Evolutionary conservation across 1,139 yeast genomes (phyloP).

Genomic region (Protomyces lactucae-debilis): DNA sequence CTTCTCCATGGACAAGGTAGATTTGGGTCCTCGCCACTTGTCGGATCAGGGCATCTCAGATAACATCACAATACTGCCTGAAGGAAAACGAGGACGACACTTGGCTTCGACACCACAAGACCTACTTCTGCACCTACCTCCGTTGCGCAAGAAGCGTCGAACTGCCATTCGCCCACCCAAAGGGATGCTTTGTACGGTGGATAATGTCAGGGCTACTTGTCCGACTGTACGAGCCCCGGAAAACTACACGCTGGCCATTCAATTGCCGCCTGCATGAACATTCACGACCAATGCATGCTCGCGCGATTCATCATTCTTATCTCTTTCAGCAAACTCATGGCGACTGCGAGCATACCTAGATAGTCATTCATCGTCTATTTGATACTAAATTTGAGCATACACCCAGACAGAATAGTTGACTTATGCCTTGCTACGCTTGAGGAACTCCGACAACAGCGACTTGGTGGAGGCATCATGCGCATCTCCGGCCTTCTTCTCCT

Average conservation of each 20-base stretch:
- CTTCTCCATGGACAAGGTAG: not conserved
- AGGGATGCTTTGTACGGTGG: not conserved
- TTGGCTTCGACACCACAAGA: not conserved
- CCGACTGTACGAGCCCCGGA: not conserved
- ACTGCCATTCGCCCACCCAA: not conserved
- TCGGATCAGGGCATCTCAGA: not conserved
- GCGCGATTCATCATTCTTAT: too few relatives aligned
- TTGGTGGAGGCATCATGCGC: slow-evolving; percentile 88
- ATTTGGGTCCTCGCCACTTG: not conserved
- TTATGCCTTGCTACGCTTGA: slow-evolving; percentile 41
- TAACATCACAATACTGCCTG: not conserved
- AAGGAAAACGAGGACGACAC: not conserved
- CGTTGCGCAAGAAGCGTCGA: not conserved
- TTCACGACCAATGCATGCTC: too few relatives aligned
- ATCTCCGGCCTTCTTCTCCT: slow-evolving; percentile 52
- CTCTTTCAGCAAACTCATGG: too few relatives aligned
- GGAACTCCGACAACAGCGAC: slow-evolving; percentile 89
- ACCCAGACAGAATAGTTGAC: not conserved
- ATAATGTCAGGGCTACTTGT: not conserved
- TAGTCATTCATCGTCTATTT: not conserved
- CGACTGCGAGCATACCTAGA: not conserved
- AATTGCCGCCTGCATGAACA: not conserved
- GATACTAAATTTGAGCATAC: not conserved
- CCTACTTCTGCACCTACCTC: not conserved
- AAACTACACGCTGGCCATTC: not conserved